These are phyloP conservation scores for Calonectria ilicicola DNA, from an alignment of 2,329 filamentous ascomycete genomes.

Conservation along the genomic window DNA sequence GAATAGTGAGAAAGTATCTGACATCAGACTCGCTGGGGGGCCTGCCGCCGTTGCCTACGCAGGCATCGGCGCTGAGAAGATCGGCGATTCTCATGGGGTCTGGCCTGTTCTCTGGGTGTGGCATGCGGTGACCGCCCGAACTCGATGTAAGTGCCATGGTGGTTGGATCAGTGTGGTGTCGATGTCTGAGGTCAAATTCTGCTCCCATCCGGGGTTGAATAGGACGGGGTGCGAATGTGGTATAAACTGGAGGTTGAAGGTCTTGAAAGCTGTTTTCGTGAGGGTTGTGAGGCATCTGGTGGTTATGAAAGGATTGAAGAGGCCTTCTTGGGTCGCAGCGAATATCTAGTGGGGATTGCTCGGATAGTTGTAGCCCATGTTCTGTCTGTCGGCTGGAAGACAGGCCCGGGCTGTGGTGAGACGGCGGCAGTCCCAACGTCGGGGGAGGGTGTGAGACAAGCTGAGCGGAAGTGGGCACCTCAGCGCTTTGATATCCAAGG, in stretches of 20 bases:
- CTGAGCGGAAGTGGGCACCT: conserved; percentile 25
- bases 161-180: conserved; percentile 18
- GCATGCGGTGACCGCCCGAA: conserved; percentile 21
- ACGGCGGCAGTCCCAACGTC: conserved; percentile 19
- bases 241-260: conserved; percentile 11
- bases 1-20: conserved; percentile 60
- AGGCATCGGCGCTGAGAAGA: conserved; percentile 26
- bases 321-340: conserved; percentile 5
- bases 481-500: conserved; percentile 28
- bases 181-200: conserved; percentile 1
- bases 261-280: conserved; percentile 20
- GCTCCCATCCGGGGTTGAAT: conserved; percentile 11
- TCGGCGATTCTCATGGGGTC: conserved; percentile 41
- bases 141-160: not conserved
- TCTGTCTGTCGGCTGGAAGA: conserved; percentile 25
- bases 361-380: conserved; percentile 10
- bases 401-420: conserved; percentile 20
- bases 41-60: not conserved
- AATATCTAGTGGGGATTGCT: conserved; percentile 10
- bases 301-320: conserved; percentile 24
- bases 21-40: conserved; percentile 28
- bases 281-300: conserved; percentile 13
- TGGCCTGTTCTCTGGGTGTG: conserved; percentile 30
- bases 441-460: conserved; percentile 33
- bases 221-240: conserved; percentile 11